These are phyloP conservation scores for Lodderomyces jiufengensis DNA, from an alignment of 1,139 yeast species.

Conservation along the genomic window DNA sequence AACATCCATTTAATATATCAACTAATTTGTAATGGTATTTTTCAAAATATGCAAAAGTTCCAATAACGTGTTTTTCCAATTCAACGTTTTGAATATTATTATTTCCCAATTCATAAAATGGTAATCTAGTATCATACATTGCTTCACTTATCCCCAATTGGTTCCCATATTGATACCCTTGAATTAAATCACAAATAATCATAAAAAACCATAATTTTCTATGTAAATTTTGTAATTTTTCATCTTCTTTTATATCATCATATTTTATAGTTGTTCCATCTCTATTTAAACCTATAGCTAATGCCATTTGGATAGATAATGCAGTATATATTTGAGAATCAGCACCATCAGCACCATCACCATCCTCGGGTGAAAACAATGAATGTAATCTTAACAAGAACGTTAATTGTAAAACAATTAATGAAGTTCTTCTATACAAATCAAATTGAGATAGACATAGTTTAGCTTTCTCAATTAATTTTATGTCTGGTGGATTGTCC, in stretches of 20 bases:
- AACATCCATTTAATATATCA: conserved; percentile 21
- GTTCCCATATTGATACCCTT: conserved; percentile 29
- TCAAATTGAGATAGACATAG: conserved; percentile 53
- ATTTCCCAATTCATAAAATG: conserved; percentile 24
- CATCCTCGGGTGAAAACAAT: conserved; percentile 48
- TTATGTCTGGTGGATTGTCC: conserved; percentile 44
- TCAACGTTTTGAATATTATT: conserved; percentile 28
- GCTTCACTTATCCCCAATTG: conserved; percentile 22
- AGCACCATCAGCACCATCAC: conserved; percentile 45
- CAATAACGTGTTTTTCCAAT: conserved; percentile 27
- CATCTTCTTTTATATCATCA: conserved; percentile 17
- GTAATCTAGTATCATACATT: conserved; percentile 27
- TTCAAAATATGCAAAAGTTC: conserved; percentile 24
- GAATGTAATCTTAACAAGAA: conserved; percentile 37
- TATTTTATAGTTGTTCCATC: conserved; percentile 24
- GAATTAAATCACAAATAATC: conserved; percentile 24
- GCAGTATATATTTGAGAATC: conserved; percentile 40
- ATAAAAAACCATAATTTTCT: conserved; percentile 57
- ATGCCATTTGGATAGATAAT: conserved; percentile 40
- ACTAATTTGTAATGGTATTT: conserved; percentile 20
- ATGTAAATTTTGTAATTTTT: conserved; percentile 33
- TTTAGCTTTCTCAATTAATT: conserved; percentile 47
- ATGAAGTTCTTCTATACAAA: conserved; percentile 41
- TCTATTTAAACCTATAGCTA: conserved; percentile 44
- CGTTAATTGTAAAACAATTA: conserved; percentile 49